Base-by-base conservation (phyloP, 225 moss, liverwort and hornwort genomes). In the Pseudoscleropodium purum region DNA sequence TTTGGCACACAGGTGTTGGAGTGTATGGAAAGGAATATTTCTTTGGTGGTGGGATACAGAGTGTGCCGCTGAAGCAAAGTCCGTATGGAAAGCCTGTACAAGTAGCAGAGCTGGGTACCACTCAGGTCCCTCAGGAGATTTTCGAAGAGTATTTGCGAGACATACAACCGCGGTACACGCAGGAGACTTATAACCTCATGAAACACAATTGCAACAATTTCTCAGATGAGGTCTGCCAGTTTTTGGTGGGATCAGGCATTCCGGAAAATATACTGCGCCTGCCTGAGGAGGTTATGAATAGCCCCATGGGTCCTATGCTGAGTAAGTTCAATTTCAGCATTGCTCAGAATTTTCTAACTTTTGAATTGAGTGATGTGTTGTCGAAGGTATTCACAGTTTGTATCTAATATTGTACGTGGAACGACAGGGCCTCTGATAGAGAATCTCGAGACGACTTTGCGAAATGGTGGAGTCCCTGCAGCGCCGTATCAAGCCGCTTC, bases 131-230 rank as follows among this genome's bases (percentile, higher is more conserved):
- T 21, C 93, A 93, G 91, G 97, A 97, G 86, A 91, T 96, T 43
- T 96, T 99, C 34, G 99, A 99, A 85, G 97, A 97, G 81, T 99
- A 93, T 93, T 87, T 99, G 77, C 93, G 90, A 75, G 97, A 97
- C 75, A 99, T 99, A 30, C 89, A 92, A 63, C 94, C 99, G 26
- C 96, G 97, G 75, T 99, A 95, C 83, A 99, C 97, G 16, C 96
- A 94, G 88, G 94, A 94, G 83, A 96, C 95, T 16, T 99, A 99
- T 85, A 99, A 84, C 89, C 94, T 99, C 51, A 87, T 97, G 93
- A 95, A 93, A 49, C 99, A 99, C 63, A 99, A 99, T 66, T 99
- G 99, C 89, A 99, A 99, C 89, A 99, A 99, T 77, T 99, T 99
- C 85, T 97, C 96, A 59, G 96, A 99, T 88, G 99, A 99, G 91